Conservation (phyloP, 257 asterid genomes). For the Coffea eugenioides region DNA sequence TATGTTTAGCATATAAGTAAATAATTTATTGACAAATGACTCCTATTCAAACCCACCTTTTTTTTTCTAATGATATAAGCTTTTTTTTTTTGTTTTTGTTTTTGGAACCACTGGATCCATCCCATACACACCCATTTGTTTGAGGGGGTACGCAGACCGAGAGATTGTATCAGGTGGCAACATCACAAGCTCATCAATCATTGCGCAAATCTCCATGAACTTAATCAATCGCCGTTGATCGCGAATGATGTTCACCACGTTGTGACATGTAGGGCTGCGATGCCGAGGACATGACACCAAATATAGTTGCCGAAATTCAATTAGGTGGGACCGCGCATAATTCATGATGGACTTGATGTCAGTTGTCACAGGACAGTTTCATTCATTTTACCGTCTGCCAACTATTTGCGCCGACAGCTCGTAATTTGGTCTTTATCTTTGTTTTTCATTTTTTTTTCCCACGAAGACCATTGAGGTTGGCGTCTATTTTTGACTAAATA, state of each 20-base stretch:
- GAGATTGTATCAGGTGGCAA: neutral
- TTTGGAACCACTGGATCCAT: no score
- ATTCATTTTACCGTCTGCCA: neutral
- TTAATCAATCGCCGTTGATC: neutral
- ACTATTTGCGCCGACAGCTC: neutral
- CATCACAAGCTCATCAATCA: neutral
- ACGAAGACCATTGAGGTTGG: no score
- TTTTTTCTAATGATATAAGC: no score
- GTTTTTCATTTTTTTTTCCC: no score
- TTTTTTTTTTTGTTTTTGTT: no score
- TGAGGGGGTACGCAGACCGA: neutral
- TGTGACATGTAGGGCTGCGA: neutral
- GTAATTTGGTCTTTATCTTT: neutral
- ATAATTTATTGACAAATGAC: no score
- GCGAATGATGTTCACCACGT: neutral
- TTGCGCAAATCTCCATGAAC: neutral
- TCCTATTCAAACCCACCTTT: no score
- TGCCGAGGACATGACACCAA: neutral
- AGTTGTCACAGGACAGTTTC: neutral
- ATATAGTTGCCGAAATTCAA: neutral
- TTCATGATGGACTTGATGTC: no score
- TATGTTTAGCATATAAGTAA: no score
- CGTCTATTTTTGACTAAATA: neutral
- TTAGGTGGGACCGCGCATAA: neutral
- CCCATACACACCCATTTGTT: neutral